Conservation (phyloP, 139 green algal species). For the Coelastrella sp. region DNA sequence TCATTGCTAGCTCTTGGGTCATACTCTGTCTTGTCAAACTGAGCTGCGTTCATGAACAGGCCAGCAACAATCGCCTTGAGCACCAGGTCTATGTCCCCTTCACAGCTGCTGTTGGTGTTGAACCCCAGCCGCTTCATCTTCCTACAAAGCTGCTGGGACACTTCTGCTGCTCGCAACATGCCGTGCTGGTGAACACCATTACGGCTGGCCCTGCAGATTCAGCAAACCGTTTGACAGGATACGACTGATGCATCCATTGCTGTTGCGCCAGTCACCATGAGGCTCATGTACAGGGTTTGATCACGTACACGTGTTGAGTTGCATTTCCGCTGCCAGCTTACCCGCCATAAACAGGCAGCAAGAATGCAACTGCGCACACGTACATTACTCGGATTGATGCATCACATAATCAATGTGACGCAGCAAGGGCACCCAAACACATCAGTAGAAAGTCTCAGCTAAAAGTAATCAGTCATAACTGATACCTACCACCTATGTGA, state of each 20-base stretch:
- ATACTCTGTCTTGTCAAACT: conserved; percentile 66
- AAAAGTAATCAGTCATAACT: background rate
- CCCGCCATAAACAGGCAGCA: background rate
- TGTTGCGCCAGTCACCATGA: too few relatives aligned
- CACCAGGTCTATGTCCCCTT: conserved; percentile 57
- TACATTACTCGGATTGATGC: background rate
- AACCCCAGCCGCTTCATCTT: conserved; percentile 69
- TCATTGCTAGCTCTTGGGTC: conserved; percentile 54
- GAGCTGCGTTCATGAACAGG: conserved; percentile 77
- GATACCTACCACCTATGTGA: conserved; percentile 46
- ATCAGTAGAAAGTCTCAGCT: background rate
- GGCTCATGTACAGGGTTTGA: background rate
- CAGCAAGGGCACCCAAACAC: background rate
- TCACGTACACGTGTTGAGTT: too few relatives aligned
- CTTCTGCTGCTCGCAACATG: conserved; percentile 80
- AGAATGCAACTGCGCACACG: background rate
- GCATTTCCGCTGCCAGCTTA: too few relatives aligned
- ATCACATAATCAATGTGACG: background rate
- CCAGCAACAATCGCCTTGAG: conserved; percentile 62
- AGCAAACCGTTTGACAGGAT: background rate
- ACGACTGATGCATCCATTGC: background rate
- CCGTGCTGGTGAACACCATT: conserved; percentile 80
- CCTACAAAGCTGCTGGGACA: conserved; percentile 61
- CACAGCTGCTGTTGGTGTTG: conserved; percentile 52
- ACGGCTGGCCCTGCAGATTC: conserved; percentile 49